These are phyloP conservation scores for Corchorus capsularis DNA, from an alignment of 345 rosid species.

Conservation along the genomic window DNA sequence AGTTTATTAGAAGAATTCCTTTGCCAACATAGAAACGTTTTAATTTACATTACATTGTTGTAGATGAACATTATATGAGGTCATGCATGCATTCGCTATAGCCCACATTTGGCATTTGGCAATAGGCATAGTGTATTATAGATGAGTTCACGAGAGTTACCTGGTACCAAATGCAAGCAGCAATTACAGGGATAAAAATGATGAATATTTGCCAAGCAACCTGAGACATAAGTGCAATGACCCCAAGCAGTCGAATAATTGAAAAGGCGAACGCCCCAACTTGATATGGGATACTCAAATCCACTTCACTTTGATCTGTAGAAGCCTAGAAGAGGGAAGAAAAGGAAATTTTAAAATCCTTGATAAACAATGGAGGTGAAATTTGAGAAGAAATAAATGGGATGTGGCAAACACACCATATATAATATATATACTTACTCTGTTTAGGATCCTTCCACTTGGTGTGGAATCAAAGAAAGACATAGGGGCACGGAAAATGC, in stretches of 20 bases:
- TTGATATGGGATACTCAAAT: slow-evolving; percentile 47
- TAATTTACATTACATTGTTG: neutral
- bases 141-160: slow-evolving; percentile 24
- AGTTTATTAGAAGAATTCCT: neutral
- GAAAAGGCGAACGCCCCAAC: slow-evolving; percentile 51
- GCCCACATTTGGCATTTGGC: neutral
- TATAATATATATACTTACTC: slow-evolving; percentile 53
- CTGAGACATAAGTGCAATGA: slow-evolving; percentile 64
- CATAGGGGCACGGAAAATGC: slow-evolving; percentile 81
- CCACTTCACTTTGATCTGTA: slow-evolving; percentile 73
- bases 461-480: slow-evolving; percentile 83
- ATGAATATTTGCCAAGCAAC: slow-evolving; percentile 75
- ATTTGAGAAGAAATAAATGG: neutral
- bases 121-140: neutral
- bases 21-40: neutral
- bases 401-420: neutral
- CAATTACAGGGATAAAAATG: slow-evolving; percentile 57
- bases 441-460: slow-evolving; percentile 60
- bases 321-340: slow-evolving; percentile 51
- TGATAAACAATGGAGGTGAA: neutral
- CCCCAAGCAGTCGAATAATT: slow-evolving; percentile 58
- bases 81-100: no score
- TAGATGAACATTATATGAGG: neutral
- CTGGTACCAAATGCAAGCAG: slow-evolving; percentile 62
- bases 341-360: neutral